phyloP scores from a whole-genome alignment of 768 basidiomycete species.

The Calvatia gigantea region DNA sequence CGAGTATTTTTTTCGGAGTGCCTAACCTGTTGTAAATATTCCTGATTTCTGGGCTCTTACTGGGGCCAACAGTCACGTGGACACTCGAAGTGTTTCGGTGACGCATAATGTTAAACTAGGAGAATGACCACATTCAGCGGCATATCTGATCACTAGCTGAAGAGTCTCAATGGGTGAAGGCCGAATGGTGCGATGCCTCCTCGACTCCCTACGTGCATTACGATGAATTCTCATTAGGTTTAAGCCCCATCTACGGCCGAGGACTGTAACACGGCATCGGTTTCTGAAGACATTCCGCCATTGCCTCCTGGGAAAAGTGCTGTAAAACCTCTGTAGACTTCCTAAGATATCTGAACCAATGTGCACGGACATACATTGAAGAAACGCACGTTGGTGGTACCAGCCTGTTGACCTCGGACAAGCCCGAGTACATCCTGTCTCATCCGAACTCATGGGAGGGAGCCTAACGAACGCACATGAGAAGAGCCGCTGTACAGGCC shows the following conservation, averaged over 20 bases:
- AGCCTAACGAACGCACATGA: constrained; percentile 44
- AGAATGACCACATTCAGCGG: constrained; percentile 47
- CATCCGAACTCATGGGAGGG: constrained; percentile 59
- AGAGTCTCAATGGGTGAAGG: constrained; percentile 40
- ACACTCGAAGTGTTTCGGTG: no score
- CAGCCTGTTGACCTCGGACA: constrained; percentile 18
- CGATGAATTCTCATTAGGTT: constrained; percentile 23
- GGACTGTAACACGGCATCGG: constrained; percentile 3
- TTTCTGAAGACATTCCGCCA: constrained; percentile 15
- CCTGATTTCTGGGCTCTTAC: no score
- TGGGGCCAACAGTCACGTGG: no score
- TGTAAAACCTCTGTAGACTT: constrained; percentile 38
- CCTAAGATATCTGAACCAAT: constrained; percentile 35
- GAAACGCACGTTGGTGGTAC: constrained; percentile 35
- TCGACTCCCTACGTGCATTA: not conserved
- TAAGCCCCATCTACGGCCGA: constrained; percentile 21
- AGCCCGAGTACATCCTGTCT: constrained; percentile 38
- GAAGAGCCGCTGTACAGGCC: constrained; percentile 40
- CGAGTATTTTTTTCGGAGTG: no score
- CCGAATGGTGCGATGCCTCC: constrained; percentile 38
- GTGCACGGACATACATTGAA: constrained; percentile 34
- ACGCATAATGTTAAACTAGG: no score
- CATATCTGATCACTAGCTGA: constrained; percentile 38
- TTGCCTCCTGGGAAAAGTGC: constrained; percentile 35
- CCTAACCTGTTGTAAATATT: no score